A percentile compares a stretch with the other conserved stretches of the same genome.
These are phyloP conservation scores for Macadamia tetraphylla DNA, from an alignment of 164 flowering plant genomes.

Conservation along the genomic window DNA sequence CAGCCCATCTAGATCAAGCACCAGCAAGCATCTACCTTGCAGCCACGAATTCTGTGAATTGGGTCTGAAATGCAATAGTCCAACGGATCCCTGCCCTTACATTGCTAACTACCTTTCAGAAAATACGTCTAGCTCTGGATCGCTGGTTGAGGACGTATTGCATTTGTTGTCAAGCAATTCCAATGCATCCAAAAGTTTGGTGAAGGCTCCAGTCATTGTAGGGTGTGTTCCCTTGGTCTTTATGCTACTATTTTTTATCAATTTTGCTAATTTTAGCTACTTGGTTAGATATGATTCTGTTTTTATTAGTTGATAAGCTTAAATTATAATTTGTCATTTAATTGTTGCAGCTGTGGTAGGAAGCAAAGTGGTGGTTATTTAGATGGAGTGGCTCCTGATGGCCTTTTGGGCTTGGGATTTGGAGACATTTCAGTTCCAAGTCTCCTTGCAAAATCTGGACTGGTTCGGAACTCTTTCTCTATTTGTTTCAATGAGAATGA, in stretches of 20 bases:
- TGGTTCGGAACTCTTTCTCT: slow-evolving; percentile 72
- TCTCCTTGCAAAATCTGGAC: slow-evolving; percentile 71
- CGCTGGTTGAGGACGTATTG: slow-evolving; percentile 71
- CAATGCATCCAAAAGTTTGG: slow-evolving; percentile 29
- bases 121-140: slow-evolving; percentile 76
- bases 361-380: slow-evolving; percentile 88
- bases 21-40: slow-evolving; percentile 70
- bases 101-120: slow-evolving; percentile 46
- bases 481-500: slow-evolving; percentile 77
- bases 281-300: neutral
- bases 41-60: slow-evolving; percentile 63
- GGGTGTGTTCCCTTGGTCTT: slow-evolving; percentile 43
- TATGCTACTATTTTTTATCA: neutral
- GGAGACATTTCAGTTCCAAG: slow-evolving; percentile 83
- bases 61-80: slow-evolving; percentile 51
- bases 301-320: neutral
- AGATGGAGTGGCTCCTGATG: slow-evolving; percentile 93
- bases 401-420: slow-evolving; percentile 89
- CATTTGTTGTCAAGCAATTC: slow-evolving; percentile 51
- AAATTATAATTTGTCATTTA: slow-evolving; percentile 6
- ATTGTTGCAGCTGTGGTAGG: slow-evolving; percentile 74
- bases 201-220: slow-evolving; percentile 59
- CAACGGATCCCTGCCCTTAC: slow-evolving; percentile 72
- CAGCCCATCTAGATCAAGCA: slow-evolving; percentile 67
- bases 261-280: neutral